phyloP scores from a whole-genome alignment of 2,329 filamentous ascomycete species.

The Didymosphaeria variabile region DNA sequence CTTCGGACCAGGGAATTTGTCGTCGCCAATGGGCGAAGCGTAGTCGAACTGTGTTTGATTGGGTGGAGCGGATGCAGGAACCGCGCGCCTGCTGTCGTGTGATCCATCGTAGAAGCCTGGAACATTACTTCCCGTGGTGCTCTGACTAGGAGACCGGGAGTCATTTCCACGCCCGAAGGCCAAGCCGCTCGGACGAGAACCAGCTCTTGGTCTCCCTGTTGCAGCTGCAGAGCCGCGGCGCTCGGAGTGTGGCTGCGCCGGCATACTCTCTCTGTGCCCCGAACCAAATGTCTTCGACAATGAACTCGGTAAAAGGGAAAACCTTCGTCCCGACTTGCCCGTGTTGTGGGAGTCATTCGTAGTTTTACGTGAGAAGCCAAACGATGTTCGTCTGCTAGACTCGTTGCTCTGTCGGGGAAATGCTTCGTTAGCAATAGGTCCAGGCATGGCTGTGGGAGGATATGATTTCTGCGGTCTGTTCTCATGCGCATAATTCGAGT shows the following conservation, averaged over 20 bases:
- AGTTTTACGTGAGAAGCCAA: constrained; percentile 59
- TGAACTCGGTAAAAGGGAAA: constrained; percentile 61
- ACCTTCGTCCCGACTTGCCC: constrained; percentile 56
- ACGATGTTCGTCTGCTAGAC: constrained; percentile 58
- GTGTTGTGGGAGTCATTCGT: constrained; percentile 48
- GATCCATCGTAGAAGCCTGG: constrained; percentile 55
- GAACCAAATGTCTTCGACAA: constrained; percentile 57
- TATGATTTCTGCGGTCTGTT: constrained; percentile 75
- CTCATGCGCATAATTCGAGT: constrained; percentile 54
- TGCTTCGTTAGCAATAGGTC: constrained; percentile 70
- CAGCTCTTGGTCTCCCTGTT: constrained; percentile 35
- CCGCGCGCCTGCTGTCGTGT: constrained; percentile 40
- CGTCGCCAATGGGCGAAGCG: constrained; percentile 40
- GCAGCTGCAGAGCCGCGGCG: constrained; percentile 42
- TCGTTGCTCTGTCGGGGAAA: constrained; percentile 60
- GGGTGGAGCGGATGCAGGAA: constrained; percentile 45
- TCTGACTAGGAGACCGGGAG: constrained; percentile 56
- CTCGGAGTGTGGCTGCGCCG: constrained; percentile 45
- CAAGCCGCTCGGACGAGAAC: constrained; percentile 48
- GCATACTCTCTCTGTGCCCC: constrained; percentile 46
- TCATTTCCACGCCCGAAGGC: constrained; percentile 54
- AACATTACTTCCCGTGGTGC: constrained; percentile 55
- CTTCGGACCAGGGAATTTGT: constrained; percentile 47
- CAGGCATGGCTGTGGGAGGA: constrained; percentile 90
- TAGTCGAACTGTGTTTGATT: constrained; percentile 49